A percentile compares a stretch with the other conserved stretches of the same genome.
Evolutionary conservation across 495 filamentous ascomycete genomes (phyloP).

Genomic region (Barbatosphaeria neglecta): DNA sequence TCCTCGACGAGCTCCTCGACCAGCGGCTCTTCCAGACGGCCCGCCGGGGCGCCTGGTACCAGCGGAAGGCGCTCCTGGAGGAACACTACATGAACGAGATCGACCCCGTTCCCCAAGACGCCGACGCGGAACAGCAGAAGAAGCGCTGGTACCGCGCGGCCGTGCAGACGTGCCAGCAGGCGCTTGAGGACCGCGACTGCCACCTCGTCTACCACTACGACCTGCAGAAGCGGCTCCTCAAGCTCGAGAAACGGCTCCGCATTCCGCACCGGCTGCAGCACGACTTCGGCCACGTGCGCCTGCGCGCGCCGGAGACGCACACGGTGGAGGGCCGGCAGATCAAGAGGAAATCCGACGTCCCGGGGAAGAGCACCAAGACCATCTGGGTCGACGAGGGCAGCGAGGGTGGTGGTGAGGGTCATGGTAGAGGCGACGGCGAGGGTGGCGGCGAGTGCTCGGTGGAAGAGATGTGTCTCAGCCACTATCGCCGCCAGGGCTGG

Average conservation of each 20-base stretch:
- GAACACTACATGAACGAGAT: slow-evolving; percentile 82
- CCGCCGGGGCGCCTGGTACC: slow-evolving; percentile 86
- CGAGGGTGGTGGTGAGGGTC: slow-evolving; percentile 52
- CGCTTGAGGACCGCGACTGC: slow-evolving; percentile 75
- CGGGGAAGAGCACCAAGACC: slow-evolving; percentile 57
- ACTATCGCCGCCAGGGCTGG: slow-evolving; percentile 75
- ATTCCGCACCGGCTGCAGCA: slow-evolving; percentile 82
- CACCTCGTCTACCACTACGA: slow-evolving; percentile 91
- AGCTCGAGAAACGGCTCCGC: slow-evolving; percentile 75
- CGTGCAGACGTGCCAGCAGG: slow-evolving; percentile 72
- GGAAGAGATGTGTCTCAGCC: slow-evolving; percentile 84
- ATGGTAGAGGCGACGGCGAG: too few species aligned
- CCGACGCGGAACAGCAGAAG: slow-evolving; percentile 41
- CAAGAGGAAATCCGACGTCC: slow-evolving; percentile 36
- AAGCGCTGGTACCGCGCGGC: slow-evolving; percentile 77
- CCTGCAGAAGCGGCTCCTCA: slow-evolving; percentile 80
- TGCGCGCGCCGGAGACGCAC: slow-evolving; percentile 63
- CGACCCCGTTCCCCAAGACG: slow-evolving; percentile 26
- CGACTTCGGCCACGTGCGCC: slow-evolving; percentile 76
- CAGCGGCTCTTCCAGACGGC: slow-evolving; percentile 79
- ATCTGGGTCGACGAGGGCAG: slow-evolving; percentile 75
- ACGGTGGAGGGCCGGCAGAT: slow-evolving; percentile 66
- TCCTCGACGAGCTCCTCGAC: slow-evolving; percentile 63
- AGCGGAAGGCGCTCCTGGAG: slow-evolving; percentile 86
- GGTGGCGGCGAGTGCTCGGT: slow-evolving; percentile 61